phyloP scores from a whole-genome alignment of 495 filamentous ascomycete genomes.

The Massariosphaeria phaeospora region DNA sequence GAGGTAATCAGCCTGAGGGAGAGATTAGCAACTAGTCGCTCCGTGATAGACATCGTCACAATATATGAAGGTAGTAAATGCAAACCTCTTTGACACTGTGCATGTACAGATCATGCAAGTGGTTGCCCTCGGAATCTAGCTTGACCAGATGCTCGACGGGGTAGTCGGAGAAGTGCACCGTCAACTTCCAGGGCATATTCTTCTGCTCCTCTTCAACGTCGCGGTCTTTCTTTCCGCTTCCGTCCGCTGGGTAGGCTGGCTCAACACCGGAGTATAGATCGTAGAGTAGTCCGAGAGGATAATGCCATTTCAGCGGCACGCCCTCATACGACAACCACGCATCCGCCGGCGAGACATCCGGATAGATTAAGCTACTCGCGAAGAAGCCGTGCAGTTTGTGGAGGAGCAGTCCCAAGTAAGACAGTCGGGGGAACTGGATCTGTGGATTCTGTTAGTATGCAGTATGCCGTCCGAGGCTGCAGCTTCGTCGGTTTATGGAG shows the following conservation, averaged over 20 bases:
- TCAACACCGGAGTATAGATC: conserved; percentile 75
- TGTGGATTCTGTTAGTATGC: conserved; percentile 21
- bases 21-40: neutral
- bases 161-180: conserved; percentile 69
- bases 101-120: conserved; percentile 77
- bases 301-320: conserved; percentile 82
- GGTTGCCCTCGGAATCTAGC: conserved; percentile 56
- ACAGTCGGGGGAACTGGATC: conserved; percentile 60
- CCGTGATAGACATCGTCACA: neutral
- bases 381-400: conserved; percentile 79
- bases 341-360: conserved; percentile 51
- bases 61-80: neutral
- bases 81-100: conserved; percentile 83
- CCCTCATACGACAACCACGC: conserved; percentile 70
- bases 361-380: conserved; percentile 62
- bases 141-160: conserved; percentile 61
- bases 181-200: conserved; percentile 68
- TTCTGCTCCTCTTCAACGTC: conserved; percentile 34
- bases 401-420: conserved; percentile 70
- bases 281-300: conserved; percentile 80
- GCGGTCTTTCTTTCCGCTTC: neutral
- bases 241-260: conserved; percentile 41
- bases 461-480: neutral
- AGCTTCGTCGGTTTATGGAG: too few species aligned
- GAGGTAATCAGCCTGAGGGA: conserved; percentile 70